Base-by-base conservation (phyloP, 495 filamentous ascomycete species). In the Talaromyces nanjingensis region DNA sequence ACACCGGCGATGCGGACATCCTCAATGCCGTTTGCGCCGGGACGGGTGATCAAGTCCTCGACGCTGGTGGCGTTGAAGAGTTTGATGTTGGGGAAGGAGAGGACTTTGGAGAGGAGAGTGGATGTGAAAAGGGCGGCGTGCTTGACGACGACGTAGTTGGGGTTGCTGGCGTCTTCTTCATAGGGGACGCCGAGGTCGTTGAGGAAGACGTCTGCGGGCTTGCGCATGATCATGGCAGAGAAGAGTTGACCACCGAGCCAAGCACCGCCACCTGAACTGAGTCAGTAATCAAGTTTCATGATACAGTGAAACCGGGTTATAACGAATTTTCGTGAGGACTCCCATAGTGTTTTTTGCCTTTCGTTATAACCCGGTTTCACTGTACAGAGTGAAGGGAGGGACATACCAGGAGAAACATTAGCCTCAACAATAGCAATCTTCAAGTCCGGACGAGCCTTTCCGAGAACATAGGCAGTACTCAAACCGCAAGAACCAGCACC, bases 241-340 rank as follows among this genome's bases (percentile, higher is more conserved):
- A 96, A 96, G 53, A 96, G 87, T 77, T 96, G 92, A 55, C 92
- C 92, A 67, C 92, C 91, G 37, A 96, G 85, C 92, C 92, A 96
- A 63, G 91, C 91, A 71, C 92, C 92, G 70, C 91, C 92, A 65
- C 91, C 82, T 62, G 33, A 55, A n/a, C n/a, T 3, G 7, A 47
- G 60, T 27, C 25, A 42, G 20, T 6, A 22, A 24, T 63, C 4
- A 65, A 25, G 31, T 16, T n/a, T 24, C 8, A 34, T 7, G 20
- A 34, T 18, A 53, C n/a, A n/a, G n/a, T n/a, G n/a, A n/a, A n/a
- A n/a, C n/a, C n/a, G n/a, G n/a, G n/a, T n/a, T n/a, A n/a, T n/a
- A n/a, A n/a, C n/a, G n/a, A n/a, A n/a, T n/a, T n/a, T n/a, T n/a
- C n/a, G n/a, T n/a, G n/a, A n/a, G n/a, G n/a, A n/a, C n/a, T n/a